phyloP scores from a whole-genome alignment of 148 eudicot species.

The Rhododendron vialii region DNA sequence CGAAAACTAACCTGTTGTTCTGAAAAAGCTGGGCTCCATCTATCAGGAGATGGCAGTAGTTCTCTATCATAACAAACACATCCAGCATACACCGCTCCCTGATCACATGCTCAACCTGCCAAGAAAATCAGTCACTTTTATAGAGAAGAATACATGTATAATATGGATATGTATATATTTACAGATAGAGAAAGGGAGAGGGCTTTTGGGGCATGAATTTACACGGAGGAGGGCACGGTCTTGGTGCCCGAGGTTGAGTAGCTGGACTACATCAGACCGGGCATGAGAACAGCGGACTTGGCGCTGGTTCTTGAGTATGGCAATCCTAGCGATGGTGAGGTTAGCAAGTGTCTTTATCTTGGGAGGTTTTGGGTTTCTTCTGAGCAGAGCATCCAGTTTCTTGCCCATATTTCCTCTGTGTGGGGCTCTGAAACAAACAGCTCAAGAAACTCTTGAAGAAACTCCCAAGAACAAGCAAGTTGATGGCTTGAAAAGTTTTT shows the following conservation, averaged over 20 bases:
- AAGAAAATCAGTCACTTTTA: not conserved
- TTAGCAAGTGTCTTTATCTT: conserved; percentile 21
- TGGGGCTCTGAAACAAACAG: not conserved
- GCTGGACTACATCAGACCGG: conserved; percentile 55
- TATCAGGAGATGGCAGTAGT: conserved; percentile 16
- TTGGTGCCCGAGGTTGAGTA: conserved; percentile 46
- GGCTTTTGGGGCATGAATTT: not conserved
- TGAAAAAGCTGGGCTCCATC: conserved; percentile 13
- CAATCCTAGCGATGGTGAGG: conserved; percentile 35
- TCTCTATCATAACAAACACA: conserved; percentile 22
- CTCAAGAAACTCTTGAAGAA: not conserved
- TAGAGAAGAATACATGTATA: not conserved
- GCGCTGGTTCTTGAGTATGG: conserved; percentile 49
- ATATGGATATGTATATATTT: not conserved
- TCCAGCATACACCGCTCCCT: conserved; percentile 51
- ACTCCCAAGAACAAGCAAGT: not conserved
- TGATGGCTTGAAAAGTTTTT: not conserved
- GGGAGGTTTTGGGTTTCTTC: conserved; percentile 24
- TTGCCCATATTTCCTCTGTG: conserved; percentile 20
- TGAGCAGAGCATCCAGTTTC: conserved; percentile 32
- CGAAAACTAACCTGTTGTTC: conserved; percentile 8
- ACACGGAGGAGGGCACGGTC: conserved; percentile 69
- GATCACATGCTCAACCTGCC: conserved; percentile 57
- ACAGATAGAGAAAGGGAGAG: not conserved
- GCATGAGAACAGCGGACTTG: conserved; percentile 36